phyloP scores from a whole-genome alignment of 495 filamentous ascomycete genomes.

The Aspergillus diversus region DNA sequence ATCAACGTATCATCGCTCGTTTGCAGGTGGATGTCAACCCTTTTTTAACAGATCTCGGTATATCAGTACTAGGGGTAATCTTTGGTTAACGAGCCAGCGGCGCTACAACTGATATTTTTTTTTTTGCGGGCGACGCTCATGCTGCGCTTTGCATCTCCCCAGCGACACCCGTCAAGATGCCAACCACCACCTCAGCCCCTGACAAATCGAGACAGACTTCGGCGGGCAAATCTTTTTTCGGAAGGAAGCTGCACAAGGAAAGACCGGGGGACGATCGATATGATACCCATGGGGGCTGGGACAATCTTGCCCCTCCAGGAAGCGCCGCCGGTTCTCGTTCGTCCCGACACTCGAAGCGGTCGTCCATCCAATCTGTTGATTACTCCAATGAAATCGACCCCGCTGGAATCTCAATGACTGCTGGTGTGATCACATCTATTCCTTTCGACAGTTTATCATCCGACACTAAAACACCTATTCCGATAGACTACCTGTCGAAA shows the following conservation, averaged over 20 bases:
- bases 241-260: slow-evolving; percentile 75
- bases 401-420: slow-evolving; percentile 66
- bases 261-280: slow-evolving; percentile 61
- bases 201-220: slow-evolving; percentile 85
- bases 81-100: not conserved
- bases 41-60: slow-evolving; percentile 9
- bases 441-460: slow-evolving; percentile 78
- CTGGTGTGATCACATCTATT: slow-evolving; percentile 88
- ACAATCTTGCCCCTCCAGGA: slow-evolving; percentile 50
- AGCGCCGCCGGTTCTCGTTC: slow-evolving; percentile 69
- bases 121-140: slow-evolving; percentile 39
- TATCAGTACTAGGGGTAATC: not conserved
- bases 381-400: slow-evolving; percentile 49
- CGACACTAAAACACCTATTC: slow-evolving; percentile 70
- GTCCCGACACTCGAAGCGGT: slow-evolving; percentile 79
- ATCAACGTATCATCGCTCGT: slow-evolving; percentile 8
- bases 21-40: slow-evolving; percentile 8
- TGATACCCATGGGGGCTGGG: slow-evolving; percentile 57
- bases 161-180: slow-evolving; percentile 52
- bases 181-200: slow-evolving; percentile 60
- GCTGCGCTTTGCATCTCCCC: slow-evolving; percentile 43
- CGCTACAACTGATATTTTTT: slow-evolving; percentile 17
- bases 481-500: slow-evolving; percentile 76
- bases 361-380: slow-evolving; percentile 76
- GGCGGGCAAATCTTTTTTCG: slow-evolving; percentile 85